A percentile compares a stretch with the other conserved stretches of the same genome.
phyloP scores from a whole-genome alignment of 2,329 filamentous ascomycete genomes.

The Nothophaeocryptopus gaeumannii region DNA sequence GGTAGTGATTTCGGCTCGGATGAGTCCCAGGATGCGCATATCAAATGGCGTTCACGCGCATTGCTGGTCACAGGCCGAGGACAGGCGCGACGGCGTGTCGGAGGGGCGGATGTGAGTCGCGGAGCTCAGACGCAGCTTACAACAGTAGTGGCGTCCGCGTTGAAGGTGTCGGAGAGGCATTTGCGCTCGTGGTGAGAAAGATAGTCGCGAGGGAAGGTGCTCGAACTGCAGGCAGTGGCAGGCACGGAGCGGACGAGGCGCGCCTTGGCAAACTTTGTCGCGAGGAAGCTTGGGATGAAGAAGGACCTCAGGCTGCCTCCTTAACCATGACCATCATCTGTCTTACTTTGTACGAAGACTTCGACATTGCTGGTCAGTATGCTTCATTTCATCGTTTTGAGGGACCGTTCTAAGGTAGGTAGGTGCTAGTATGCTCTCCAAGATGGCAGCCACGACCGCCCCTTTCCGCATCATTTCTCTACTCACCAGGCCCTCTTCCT shows the following conservation, averaged over 20 bases:
- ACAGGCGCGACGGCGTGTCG: not conserved
- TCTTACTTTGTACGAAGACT: too few relatives aligned
- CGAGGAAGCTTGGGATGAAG: too few relatives aligned
- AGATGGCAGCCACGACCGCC: slow-evolving; percentile 13
- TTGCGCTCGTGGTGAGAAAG: slow-evolving; percentile 9
- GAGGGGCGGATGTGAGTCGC: slow-evolving; percentile 1
- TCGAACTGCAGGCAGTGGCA: not conserved
- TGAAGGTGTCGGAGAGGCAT: slow-evolving; percentile 3
- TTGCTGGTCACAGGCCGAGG: slow-evolving; percentile 1
- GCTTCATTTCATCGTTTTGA: too few relatives aligned
- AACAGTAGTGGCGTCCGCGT: slow-evolving; percentile 1
- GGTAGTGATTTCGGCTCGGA: slow-evolving; percentile 67
- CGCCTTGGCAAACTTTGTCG: too few relatives aligned
- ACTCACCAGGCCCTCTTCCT: slow-evolving; percentile 13
- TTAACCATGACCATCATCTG: too few relatives aligned
- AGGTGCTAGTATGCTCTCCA: not conserved
- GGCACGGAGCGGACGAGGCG: not conserved
- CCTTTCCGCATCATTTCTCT: slow-evolving; percentile 18
- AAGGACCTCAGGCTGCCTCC: too few relatives aligned
- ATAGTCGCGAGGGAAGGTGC: slow-evolving; percentile 8
- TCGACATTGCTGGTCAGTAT: too few relatives aligned
- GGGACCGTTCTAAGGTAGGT: too few relatives aligned
- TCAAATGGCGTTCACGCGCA: slow-evolving; percentile 63
- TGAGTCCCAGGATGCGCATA: slow-evolving; percentile 94
- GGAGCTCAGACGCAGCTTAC: slow-evolving; percentile 4